Base-by-base conservation (phyloP, 2,329 filamentous ascomycete species). In the Beauveria sp. region DNA sequence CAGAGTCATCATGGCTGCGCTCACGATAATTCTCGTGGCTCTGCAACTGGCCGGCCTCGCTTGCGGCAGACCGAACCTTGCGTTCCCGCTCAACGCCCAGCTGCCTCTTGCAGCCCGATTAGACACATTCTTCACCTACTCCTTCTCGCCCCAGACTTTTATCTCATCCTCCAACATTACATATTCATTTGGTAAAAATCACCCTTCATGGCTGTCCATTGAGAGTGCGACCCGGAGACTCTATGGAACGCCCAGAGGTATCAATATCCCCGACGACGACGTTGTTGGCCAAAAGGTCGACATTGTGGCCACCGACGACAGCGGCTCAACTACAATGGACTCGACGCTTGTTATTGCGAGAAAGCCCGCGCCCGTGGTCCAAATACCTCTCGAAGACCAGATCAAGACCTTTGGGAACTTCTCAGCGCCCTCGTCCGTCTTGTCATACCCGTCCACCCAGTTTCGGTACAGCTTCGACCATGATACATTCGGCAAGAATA, bases 71-170 rank as follows among this genome's bases (percentile, higher is more conserved):
- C 82, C 82, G 12, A 68, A 71, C 26, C 69, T 79, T 53, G 75
- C 78, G 52, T 93, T 92, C 67, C 91, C 91, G 1, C 80, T 96
- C 72, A 96, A 94, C 73, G 86, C 90, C 2, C 92, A 96, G 72
- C 81, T 96, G 1, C 91, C 91, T 37, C 87, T 88, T 3, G 87
- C 92, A 58, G 91, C 90, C 22, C 83, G 89, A 65, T 78, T 89
- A 62, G 83, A 81, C 46, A 70, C 87, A 67, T 78, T 80, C 2
- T 94, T 91, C 72, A 82, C 79, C 10, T 91, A 92, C 69, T 78
- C 83, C 34, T 89, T 96, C 68, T 88, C 89, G 10, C 73, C 79
- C 18, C 85, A 86, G 44, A 96, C 91, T 0, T 96, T 96, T 73
- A 78, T 79, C 16, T 88, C 88, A 18, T 72, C 76, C 47, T 86